Base-by-base conservation (phyloP, 768 basidiomycete species). In the Tephrocybe sp. region DNA sequence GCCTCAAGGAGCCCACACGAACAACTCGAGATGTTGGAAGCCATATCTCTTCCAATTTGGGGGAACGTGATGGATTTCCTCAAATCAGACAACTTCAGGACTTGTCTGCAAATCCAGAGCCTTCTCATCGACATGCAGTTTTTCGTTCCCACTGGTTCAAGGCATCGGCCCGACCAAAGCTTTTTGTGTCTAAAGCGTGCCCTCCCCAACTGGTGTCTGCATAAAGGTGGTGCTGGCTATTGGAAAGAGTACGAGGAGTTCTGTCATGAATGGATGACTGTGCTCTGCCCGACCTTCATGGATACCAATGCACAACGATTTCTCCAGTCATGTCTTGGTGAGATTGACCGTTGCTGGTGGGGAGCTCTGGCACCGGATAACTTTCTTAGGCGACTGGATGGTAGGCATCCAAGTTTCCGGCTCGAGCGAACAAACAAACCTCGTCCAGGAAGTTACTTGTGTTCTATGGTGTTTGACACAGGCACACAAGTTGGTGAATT, bases 261-360 rank as follows among this genome's bases (percentile, higher is more conserved):
- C 30, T 44, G 43, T 11, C 13, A 5, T 26, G 43, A 44, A 23
- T 44, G 43, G 43, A 44, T 44, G 12, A 32, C 26, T 5, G 2
- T 44, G 43, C 43, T 44, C 26, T 44, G 43, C 20, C 40, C 12
- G 23, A 16, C 9, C 8, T 19, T 22, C 2, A 3, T 7, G 19
- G 19, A 22, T 22, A 44, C 30, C 11, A 11, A 3, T 44, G 26
- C 43, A 10, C 26, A 31, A 5, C 43, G 4, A 32, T 5, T 44
- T 31, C 31, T 32, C 31, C 30, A 14, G n/a, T 31, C 43, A 32
- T 44, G 30, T 32, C 12, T 5, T 3, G 43, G 43, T 5, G 30
- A 44, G 17, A 44, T 44, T 44, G 43, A 44, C 30, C 43, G 43
- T 16, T 44, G 43, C 30, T 44, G 43, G 43, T 44, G 43, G 43